Evolutionary conservation across 2,329 filamentous ascomycete species (phyloP).

Genomic region (Orbilia javanica): DNA sequence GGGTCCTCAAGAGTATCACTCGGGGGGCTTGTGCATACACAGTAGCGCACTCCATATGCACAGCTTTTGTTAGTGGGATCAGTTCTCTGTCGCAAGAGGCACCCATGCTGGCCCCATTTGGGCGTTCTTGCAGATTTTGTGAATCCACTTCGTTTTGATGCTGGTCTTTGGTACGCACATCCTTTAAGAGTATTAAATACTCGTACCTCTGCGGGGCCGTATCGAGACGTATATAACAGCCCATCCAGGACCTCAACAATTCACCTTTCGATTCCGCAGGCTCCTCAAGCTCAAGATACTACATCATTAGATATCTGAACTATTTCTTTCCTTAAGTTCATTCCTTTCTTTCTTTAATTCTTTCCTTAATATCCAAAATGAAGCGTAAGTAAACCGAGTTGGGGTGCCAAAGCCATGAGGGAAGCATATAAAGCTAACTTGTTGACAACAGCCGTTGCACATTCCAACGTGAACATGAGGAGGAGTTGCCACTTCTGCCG

Average conservation of each 20-base stretch:
- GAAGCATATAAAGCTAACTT: conserved; percentile 21
- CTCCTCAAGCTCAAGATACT: conserved; percentile 49
- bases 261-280: conserved; percentile 53
- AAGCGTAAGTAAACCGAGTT: conserved; percentile 52
- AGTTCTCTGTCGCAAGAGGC: conserved; percentile 50
- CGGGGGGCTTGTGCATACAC: conserved; percentile 31
- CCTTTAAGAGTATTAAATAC: conserved; percentile 41
- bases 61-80: conserved; percentile 50
- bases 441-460: conserved; percentile 37
- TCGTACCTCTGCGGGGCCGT: conserved; percentile 52
- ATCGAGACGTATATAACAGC: conserved; percentile 58
- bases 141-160: conserved; percentile 45
- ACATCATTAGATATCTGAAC: conserved; percentile 48
- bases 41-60: conserved; percentile 51
- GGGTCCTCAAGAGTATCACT: conserved; percentile 40
- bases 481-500: conserved; percentile 60
- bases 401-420: neutral
- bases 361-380: conserved; percentile 57
- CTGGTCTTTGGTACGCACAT: conserved; percentile 42
- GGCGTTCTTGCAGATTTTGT: conserved; percentile 51
- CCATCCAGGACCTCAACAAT: conserved; percentile 55
- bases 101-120: conserved; percentile 38
- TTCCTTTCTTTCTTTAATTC: conserved; percentile 48
- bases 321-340: conserved; percentile 48
- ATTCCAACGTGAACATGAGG: conserved; percentile 56